A percentile compares a stretch with the other conserved stretches of the same genome.
Evolutionary conservation across 139 green algal genomes (phyloP).

Genomic region (Coelastrella sp.): DNA sequence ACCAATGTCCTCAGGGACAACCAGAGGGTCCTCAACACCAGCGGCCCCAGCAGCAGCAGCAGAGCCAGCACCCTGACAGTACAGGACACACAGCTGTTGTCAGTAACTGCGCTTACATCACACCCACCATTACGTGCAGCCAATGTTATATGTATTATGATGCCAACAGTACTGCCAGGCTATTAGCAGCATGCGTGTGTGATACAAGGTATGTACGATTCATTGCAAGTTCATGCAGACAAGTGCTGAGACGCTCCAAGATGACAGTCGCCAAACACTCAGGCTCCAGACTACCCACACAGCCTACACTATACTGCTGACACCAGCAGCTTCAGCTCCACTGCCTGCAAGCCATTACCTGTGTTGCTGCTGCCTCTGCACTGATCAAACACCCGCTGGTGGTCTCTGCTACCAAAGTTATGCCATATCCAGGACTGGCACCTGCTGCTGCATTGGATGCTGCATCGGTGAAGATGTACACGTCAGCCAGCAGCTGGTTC

Average conservation of each 20-base stretch:
- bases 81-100: too few species aligned
- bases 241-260: too few species aligned
- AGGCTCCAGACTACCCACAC: too few species aligned
- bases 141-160: too few species aligned
- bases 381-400: slow-evolving; percentile 88
- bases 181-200: too few species aligned
- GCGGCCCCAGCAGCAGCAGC: background rate
- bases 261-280: too few species aligned
- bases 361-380: slow-evolving; percentile 73
- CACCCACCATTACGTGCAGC: too few species aligned
- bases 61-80: slow-evolving; percentile 22
- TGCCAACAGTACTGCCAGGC: too few species aligned
- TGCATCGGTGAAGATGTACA: slow-evolving; percentile 99
- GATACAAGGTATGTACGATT: too few species aligned
- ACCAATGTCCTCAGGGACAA: slow-evolving; percentile 93
- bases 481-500: slow-evolving; percentile 95
- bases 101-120: too few species aligned
- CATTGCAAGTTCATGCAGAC: too few species aligned
- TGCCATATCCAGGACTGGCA: slow-evolving; percentile 91
- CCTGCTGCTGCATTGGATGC: slow-evolving; percentile 76
- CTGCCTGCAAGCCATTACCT: slow-evolving; percentile 21
- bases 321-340: background rate
- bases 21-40: slow-evolving; percentile 41
- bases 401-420: slow-evolving; percentile 96
- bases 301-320: background rate